These are phyloP conservation scores for Hypoxylon fuscum DNA, from an alignment of 495 filamentous ascomycete genomes.

Conservation along the genomic window DNA sequence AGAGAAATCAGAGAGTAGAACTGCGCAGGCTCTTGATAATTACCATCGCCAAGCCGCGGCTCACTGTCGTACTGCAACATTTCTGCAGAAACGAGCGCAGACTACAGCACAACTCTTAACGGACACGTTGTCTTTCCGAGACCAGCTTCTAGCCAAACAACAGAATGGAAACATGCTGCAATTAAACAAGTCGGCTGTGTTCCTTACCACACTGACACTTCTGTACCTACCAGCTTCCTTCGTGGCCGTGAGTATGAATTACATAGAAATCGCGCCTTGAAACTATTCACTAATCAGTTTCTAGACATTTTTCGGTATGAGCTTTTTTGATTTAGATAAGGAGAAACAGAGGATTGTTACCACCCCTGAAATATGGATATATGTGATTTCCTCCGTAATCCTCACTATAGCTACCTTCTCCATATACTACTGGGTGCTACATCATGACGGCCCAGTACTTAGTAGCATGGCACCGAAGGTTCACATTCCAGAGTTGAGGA, in stretches of 20 bases:
- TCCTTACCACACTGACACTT: slow-evolving; percentile 54
- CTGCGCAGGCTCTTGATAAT: slow-evolving; percentile 19
- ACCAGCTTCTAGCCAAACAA: slow-evolving; percentile 47
- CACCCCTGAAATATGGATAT: slow-evolving; percentile 42
- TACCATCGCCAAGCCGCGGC: slow-evolving; percentile 27
- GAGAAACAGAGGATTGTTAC: slow-evolving; percentile 21
- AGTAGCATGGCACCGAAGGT: slow-evolving; percentile 34
- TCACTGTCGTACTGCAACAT: slow-evolving; percentile 42
- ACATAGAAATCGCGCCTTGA: neutral
- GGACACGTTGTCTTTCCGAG: slow-evolving; percentile 50
- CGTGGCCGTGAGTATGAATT: slow-evolving; percentile 51
- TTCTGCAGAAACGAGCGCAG: slow-evolving; percentile 46
- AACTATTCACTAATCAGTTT: neutral
- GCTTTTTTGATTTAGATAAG: slow-evolving; percentile 39
- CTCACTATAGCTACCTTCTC: slow-evolving; percentile 35
- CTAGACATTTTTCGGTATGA: slow-evolving; percentile 43
- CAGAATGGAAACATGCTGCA: slow-evolving; percentile 54
- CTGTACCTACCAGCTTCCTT: slow-evolving; percentile 57
- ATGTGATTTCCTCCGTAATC: slow-evolving; percentile 23
- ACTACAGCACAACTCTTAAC: slow-evolving; percentile 47
- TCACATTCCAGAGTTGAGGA: slow-evolving; percentile 22
- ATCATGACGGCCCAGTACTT: slow-evolving; percentile 28
- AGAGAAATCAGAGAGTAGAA: slow-evolving; percentile 4
- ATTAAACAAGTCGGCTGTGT: slow-evolving; percentile 52
- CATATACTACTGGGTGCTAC: slow-evolving; percentile 41